Conservation (phyloP, 257 asterid genomes). For the Fraxinus pennsylvanica region DNA sequence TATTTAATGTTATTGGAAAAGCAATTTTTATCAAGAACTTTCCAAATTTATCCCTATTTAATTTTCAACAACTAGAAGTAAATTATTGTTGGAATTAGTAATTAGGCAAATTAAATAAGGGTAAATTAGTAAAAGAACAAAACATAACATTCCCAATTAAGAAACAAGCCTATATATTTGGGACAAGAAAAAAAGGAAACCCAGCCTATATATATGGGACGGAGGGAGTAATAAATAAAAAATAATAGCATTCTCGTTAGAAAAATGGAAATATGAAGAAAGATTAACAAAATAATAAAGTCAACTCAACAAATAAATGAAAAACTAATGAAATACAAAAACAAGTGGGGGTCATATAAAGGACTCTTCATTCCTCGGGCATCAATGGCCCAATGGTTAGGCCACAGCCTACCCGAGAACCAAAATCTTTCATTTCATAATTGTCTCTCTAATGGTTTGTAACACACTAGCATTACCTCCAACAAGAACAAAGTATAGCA, state of each 20-base stretch:
- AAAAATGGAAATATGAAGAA: background rate
- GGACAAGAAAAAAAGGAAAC: too few relatives aligned
- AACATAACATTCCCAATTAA: too few relatives aligned
- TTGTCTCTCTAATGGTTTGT: background rate
- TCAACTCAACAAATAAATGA: conserved; percentile 26
- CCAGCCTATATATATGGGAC: too few relatives aligned
- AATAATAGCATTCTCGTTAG: conserved; percentile 24
- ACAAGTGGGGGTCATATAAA: conserved; percentile 17
- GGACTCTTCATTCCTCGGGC: conserved; percentile 27
- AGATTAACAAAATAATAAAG: conserved; percentile 26
- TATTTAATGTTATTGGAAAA: too few relatives aligned
- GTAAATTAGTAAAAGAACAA: too few relatives aligned
- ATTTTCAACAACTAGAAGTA: too few relatives aligned
- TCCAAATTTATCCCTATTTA: too few relatives aligned
- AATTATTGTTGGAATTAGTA: too few relatives aligned
- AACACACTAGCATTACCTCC: background rate
- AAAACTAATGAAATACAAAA: conserved; percentile 45
- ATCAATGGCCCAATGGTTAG: conserved; percentile 10
- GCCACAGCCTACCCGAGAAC: background rate
- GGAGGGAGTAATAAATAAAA: conserved; percentile 30
- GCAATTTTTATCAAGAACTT: too few relatives aligned
- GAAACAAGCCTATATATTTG: too few relatives aligned
- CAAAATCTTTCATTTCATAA: background rate
- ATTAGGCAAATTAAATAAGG: too few relatives aligned
- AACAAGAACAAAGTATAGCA: background rate